phyloP scores from a whole-genome alignment of 139 green algal species.

The Chlamydomonas urium region DNA sequence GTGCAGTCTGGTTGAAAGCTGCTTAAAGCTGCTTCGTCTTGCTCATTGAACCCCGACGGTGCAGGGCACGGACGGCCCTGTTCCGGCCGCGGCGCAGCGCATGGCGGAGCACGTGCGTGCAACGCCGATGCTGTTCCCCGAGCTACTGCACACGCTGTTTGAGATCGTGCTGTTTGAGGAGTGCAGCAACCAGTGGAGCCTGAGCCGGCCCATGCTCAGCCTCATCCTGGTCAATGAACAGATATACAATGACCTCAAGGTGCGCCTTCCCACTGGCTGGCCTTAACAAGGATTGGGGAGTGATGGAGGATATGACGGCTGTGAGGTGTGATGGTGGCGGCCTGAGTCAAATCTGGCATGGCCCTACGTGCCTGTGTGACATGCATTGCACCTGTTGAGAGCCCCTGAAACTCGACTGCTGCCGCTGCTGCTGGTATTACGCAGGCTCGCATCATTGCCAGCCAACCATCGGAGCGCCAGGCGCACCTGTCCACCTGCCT shows the following conservation, averaged over 20 bases:
- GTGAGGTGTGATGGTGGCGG: too few species aligned
- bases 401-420: too few species aligned
- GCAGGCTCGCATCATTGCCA: conserved; percentile 55
- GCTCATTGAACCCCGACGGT: too few species aligned
- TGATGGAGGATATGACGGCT: too few species aligned
- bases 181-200: conserved; percentile 94
- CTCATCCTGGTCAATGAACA: conserved; percentile 93
- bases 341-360: too few species aligned
- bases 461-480: conserved; percentile 61
- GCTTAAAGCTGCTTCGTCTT: too few species aligned
- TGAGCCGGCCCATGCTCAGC: conserved; percentile 90
- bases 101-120: conserved; percentile 19
- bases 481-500: conserved; percentile 71
- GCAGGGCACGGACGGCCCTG: conserved; percentile 15
- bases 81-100: conserved; percentile 3
- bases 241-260: conserved; percentile 67
- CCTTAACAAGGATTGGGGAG: too few species aligned
- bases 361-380: background rate
- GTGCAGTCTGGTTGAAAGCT: too few species aligned
- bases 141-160: conserved; percentile 71
- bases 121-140: conserved; percentile 28
- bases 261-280: too few species aligned
- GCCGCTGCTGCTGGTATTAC: background rate
- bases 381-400: too few species aligned
- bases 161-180: conserved; percentile 98